A percentile compares a stretch with the other conserved stretches of the same genome.
Conservation (phyloP, 148 eudicot species). For the Camellia granthamiana region DNA sequence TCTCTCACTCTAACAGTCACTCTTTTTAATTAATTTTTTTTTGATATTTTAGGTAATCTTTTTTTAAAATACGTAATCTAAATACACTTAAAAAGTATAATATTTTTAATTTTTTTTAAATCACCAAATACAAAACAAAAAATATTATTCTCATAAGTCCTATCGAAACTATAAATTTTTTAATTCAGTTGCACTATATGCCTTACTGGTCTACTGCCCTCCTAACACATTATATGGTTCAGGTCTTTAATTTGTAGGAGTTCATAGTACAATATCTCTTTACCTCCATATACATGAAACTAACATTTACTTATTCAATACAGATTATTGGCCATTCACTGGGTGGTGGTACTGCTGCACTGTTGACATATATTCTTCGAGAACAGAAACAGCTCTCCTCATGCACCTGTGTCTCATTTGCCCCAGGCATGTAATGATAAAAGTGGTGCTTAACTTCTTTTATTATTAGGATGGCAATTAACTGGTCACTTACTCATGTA, state of each 20-base stretch:
- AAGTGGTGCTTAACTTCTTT: background rate
- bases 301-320: constrained; percentile 1
- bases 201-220: background rate
- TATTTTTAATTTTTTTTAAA: no score
- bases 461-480: background rate
- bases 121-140: no score
- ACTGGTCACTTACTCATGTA: background rate
- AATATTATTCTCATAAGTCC: no score
- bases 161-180: background rate
- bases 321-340: constrained; percentile 97
- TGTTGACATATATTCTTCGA: constrained; percentile 84
- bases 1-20: no score
- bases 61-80: no score
- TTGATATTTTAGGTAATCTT: no score
- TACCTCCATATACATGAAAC: background rate
- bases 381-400: constrained; percentile 77
- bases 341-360: constrained; percentile 99
- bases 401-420: constrained; percentile 74
- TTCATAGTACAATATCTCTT: background rate
- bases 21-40: no score
- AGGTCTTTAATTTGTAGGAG: background rate
- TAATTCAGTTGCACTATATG: background rate
- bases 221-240: background rate
- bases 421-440: constrained; percentile 59
- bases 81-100: no score